Conservation (phyloP, 2,329 filamentous ascomycete species). For the Hypoxylon sp. region DNA sequence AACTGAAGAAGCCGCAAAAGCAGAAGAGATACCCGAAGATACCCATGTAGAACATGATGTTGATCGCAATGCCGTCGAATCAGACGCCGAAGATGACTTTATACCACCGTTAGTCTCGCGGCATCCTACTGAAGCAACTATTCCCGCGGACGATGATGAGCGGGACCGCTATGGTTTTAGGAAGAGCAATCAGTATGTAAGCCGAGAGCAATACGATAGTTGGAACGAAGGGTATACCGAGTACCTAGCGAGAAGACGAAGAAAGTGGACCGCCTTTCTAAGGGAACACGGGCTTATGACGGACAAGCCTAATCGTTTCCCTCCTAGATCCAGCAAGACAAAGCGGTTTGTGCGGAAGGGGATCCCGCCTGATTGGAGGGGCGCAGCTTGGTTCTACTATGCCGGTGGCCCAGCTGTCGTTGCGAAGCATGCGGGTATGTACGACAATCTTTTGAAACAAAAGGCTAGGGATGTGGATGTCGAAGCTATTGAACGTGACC, state of each 20-base stretch:
- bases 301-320: slow-evolving; percentile 81
- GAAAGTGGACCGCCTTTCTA: slow-evolving; percentile 86
- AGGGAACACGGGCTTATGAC: slow-evolving; percentile 82
- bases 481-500: slow-evolving; percentile 92
- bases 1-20: neutral
- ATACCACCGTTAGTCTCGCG: slow-evolving; percentile 44
- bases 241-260: slow-evolving; percentile 79
- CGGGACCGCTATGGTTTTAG: slow-evolving; percentile 94
- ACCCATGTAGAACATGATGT: slow-evolving; percentile 10
- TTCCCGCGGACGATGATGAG: slow-evolving; percentile 64
- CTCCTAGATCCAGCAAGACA: slow-evolving; percentile 83
- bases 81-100: slow-evolving; percentile 24
- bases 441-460: slow-evolving; percentile 76
- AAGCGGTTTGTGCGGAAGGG: slow-evolving; percentile 94
- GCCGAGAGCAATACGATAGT: slow-evolving; percentile 80
- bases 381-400: slow-evolving; percentile 98
- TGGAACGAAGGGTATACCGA: slow-evolving; percentile 84
- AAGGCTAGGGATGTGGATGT: slow-evolving; percentile 79
- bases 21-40: slow-evolving; percentile 10
- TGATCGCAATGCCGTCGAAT: slow-evolving; percentile 2
- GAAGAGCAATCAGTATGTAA: slow-evolving; percentile 86
- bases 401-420: slow-evolving; percentile 87
- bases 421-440: slow-evolving; percentile 81
- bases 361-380: slow-evolving; percentile 92
- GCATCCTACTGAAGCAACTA: slow-evolving; percentile 52